These are phyloP conservation scores for Chrysanthemum lavandulifolium DNA, from an alignment of 129 eudicot genomes.

Conservation along the genomic window DNA sequence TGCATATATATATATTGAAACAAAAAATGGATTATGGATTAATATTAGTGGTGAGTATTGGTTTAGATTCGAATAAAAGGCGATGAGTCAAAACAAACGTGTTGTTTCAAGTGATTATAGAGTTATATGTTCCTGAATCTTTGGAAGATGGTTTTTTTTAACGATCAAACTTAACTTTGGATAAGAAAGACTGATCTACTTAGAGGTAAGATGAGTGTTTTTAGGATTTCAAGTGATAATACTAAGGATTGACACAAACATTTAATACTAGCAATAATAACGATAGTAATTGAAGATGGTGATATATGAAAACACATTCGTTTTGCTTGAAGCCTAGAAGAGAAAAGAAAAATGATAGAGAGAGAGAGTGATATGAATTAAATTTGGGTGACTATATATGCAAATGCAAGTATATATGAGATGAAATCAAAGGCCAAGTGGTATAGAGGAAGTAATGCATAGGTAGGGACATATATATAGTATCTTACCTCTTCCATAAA, in stretches of 20 bases:
- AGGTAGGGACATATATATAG: conserved; percentile 57
- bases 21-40: conserved; percentile 24
- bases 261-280: conserved; percentile 1
- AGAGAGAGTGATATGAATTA: conserved; percentile 30
- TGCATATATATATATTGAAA: conserved; percentile 10
- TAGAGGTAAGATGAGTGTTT: conserved; percentile 6
- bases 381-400: conserved; percentile 26
- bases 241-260: conserved; percentile 20
- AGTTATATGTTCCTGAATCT: conserved; percentile 30
- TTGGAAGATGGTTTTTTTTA: conserved; percentile 26
- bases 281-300: conserved; percentile 12
- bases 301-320: conserved; percentile 31
- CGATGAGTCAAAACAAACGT: conserved; percentile 42
- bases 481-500: conserved; percentile 14
- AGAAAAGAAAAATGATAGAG: conserved; percentile 5
- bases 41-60: conserved; percentile 31
- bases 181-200: conserved; percentile 11
- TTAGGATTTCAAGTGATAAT: conserved; percentile 30
- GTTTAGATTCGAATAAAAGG: conserved; percentile 37
- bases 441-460: conserved; percentile 44
- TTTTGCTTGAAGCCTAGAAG: conserved; percentile 20
- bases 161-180: not conserved
- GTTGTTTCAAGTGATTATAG: conserved; percentile 37
- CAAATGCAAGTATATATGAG: conserved; percentile 7
- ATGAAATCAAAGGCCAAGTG: conserved; percentile 34